Base-by-base conservation (phyloP, 352 stramenopile species). In the Phytopythium delawarense region DNA sequence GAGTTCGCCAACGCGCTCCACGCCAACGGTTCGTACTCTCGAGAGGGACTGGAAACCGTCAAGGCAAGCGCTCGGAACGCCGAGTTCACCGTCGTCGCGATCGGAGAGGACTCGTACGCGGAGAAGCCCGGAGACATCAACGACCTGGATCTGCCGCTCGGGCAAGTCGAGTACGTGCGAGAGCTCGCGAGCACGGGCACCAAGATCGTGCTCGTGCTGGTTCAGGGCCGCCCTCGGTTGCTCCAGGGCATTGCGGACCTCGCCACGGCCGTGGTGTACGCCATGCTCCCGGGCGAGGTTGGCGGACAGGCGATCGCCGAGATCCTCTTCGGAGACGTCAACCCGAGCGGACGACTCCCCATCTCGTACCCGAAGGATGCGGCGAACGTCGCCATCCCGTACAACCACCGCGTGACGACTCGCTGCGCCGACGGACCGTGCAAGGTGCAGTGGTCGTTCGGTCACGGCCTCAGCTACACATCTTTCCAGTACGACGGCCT, bases 121-220 rank as follows among this genome's bases (percentile, higher is more conserved):
- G 90, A 97, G 64, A 97, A 96, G 44, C 80, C 77, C 21, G 90
- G 90, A 13, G 90, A 97, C 67, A 76, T 97, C 9, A 66, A 91
- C n/a, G 81, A 96, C 58, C 60, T 96, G 20, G 75, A 75, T 4
- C 70, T 96, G 23, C 81, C 89, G 1, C 21, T 35, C 9, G 86
- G 88, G 35, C 85, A 96, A 67, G 64, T 93, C 55, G 77, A 87
- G 44, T 96, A 96, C 53, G 81, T 97, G 34, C 79, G 72, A 15
- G 67, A 87, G 42, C 75, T 97, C 21, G 74, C 72, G 11, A 69
- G 71, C 6, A 91, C 82, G 7, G 78, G 79, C 32, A 91, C 86
- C 7, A 94, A 94, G 57, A 66, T 97, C 32, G 75, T 97, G 18
- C 62, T 96, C 4, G 75, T 96, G 30, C 67, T 96, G 7, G 79